A percentile compares a stretch with the other conserved stretches of the same genome.
Evolutionary conservation across 768 basidiomycete species (phyloP).

Genomic region (Boletus huronensis): DNA sequence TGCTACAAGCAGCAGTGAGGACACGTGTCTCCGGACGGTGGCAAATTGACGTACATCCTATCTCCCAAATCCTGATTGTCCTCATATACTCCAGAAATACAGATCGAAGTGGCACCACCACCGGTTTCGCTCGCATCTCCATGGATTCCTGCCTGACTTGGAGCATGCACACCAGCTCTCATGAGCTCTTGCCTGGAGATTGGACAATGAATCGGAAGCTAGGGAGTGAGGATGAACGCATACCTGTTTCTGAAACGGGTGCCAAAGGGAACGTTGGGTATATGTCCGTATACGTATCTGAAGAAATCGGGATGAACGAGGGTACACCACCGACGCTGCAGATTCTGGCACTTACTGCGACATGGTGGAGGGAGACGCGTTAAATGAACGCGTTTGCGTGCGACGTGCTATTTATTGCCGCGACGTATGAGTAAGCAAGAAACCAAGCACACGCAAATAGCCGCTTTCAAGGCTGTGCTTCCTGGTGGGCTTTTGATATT

Average conservation of each 20-base stretch:
- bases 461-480: too few relatives aligned
- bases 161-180: conserved; percentile 34
- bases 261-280: conserved; percentile 23
- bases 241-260: conserved; percentile 23
- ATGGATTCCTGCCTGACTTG: conserved; percentile 37
- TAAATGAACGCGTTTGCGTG: background rate
- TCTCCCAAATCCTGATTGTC: conserved; percentile 40
- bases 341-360: conserved; percentile 8
- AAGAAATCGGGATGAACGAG: background rate
- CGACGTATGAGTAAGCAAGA: conserved; percentile 3
- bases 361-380: conserved; percentile 19
- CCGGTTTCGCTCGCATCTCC: conserved; percentile 26
- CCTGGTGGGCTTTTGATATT: too few relatives aligned
- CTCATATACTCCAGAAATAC: conserved; percentile 40
- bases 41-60: conserved; percentile 30
- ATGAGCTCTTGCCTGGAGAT: conserved; percentile 20
- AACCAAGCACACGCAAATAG: conserved; percentile 13
- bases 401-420: conserved; percentile 5
- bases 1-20: conserved; percentile 22
- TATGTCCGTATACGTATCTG: conserved; percentile 29
- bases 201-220: background rate
- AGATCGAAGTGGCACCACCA: conserved; percentile 40
- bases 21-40: background rate
- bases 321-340: too few relatives aligned
- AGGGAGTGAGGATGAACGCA: background rate